Conservation (phyloP, 306 rosid genomes). For the Styphnolobium japonicum region DNA sequence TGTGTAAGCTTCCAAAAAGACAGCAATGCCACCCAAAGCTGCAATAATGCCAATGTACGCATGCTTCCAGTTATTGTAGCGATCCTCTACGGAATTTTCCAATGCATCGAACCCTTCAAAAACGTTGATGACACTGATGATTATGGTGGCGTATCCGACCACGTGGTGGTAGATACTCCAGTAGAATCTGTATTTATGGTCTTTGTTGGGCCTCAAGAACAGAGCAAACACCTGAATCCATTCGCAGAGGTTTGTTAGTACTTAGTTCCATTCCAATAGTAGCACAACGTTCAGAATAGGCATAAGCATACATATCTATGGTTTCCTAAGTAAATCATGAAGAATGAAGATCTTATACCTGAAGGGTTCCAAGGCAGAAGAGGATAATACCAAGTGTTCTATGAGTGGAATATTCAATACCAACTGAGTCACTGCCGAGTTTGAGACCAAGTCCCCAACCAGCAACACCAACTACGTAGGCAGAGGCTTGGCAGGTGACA, state of each 20-base stretch:
- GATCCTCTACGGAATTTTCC: constrained; percentile 33
- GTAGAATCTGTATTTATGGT: constrained; percentile 72
- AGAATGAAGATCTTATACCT: constrained; percentile 38
- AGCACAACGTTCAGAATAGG: neutral
- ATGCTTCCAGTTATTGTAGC: constrained; percentile 57
- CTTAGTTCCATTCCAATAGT: neutral
- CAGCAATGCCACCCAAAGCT: constrained; percentile 62
- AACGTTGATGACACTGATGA: constrained; percentile 58
- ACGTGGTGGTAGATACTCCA: constrained; percentile 74
- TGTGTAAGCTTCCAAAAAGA: constrained; percentile 58
- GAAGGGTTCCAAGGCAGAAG: constrained; percentile 76
- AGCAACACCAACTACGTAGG: constrained; percentile 73
- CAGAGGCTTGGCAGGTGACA: constrained; percentile 72
- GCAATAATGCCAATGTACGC: constrained; percentile 64
- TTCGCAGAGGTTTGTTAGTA: neutral
- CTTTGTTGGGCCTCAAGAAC: constrained; percentile 83
- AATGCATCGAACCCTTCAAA: constrained; percentile 62
- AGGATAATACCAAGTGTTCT: constrained; percentile 60
- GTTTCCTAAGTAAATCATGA: neutral
- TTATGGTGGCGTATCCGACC: constrained; percentile 62
- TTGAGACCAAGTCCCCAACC: constrained; percentile 86
- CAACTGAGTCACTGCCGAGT: constrained; percentile 62
- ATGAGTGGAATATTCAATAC: constrained; percentile 35
- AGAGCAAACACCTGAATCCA: constrained; percentile 72
- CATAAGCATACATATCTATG: neutral